Base-by-base conservation (phyloP, 139 green algal species). In the Closterium sp. region DNA sequence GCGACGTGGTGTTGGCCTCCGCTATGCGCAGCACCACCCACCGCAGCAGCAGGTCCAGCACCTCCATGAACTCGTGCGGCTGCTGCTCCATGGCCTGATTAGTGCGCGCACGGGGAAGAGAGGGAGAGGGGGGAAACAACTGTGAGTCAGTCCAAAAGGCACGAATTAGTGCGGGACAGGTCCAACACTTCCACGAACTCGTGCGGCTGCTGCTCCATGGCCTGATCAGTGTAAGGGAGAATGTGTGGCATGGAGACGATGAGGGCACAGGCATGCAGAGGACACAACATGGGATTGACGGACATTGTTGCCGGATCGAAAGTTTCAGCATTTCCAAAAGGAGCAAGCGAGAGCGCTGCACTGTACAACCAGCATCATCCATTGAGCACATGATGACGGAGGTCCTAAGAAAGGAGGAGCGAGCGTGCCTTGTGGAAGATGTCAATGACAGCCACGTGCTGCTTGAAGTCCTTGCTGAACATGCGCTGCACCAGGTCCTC, bases 21-120 rank as follows among this genome's bases (percentile, higher is more conserved):
- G 86, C 97, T 85, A 99, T 94, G 79, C 97, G 96, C 89, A 99
- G 91, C 9, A 89, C 95, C 31, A 92, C 85, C 97, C 97, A 99
- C 34, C 96, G 96, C 86, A 99, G 94, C n/a, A 98, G 45, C 31
- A 98, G 95, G 91, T 98, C 97, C 86, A 98, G 90, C 45, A 95
- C 95, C 31, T 89, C 89, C 70, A 70, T 45, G 19, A 79, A 79
- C 62, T 79, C 62, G 17, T 24, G 62, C 24, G 50, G 50, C 50
- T 73, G 50, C 50, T 73, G 50, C 50, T 73, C 50, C 50, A 73
- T 73, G 50, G 50, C 45, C 45, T 70, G 45, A 3, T 3, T 2
- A 4, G 32, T 2, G 32, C 2, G 32, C 2, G 32, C 2, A 4
- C 32, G 32, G 4, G 4, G 32, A 4, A 38, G 32, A 38, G 4